Percentiles rank a stretch among this genome's conserved stretches.
phyloP scores from a whole-genome alignment of 352 stramenopile genomes.

The Pythium insidiosum region DNA sequence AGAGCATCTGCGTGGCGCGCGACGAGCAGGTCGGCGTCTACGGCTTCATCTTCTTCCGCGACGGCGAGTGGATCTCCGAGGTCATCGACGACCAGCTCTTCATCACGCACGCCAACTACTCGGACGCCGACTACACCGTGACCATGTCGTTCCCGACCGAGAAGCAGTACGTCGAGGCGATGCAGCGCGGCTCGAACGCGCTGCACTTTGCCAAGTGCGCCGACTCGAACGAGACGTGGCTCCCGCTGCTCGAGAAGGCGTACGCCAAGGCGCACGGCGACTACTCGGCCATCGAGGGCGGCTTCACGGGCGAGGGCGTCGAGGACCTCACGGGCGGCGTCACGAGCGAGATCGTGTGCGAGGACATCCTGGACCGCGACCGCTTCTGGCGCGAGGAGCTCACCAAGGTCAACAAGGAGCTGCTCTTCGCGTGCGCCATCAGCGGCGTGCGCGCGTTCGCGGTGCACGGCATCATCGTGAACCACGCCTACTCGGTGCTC shows the following conservation, averaged over 20 bases:
- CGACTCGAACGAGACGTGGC: conserved; percentile 69
- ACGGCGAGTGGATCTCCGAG: conserved; percentile 36
- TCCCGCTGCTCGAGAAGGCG: conserved; percentile 79
- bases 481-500: conserved; percentile 53
- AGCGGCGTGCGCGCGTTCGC: conserved; percentile 1
- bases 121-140: conserved; percentile 10
- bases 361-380: conserved; percentile 28
- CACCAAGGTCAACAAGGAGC: conserved; percentile 26
- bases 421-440: conserved; percentile 28
- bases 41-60: conserved; percentile 44
- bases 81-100: conserved; percentile 38
- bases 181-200: conserved; percentile 26
- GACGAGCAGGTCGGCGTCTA: conserved; percentile 42
- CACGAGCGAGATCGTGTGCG: conserved; percentile 22
- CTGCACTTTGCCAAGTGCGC: conserved; percentile 30
- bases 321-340: conserved; percentile 35
- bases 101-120: conserved; percentile 20
- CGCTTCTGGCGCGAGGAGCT: conserved; percentile 29
- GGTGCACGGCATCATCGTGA: conserved; percentile 27
- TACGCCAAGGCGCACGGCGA: conserved; percentile 75
- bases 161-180: conserved; percentile 15
- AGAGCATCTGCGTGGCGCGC: conserved; percentile 44
- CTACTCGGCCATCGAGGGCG: conserved; percentile 59
- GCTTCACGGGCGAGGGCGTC: conserved; percentile 34
- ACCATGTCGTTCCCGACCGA: conserved; percentile 17